These are phyloP conservation scores for Boletus semigastroideus DNA, from an alignment of 1,284 basidiomycete species.

Conservation along the genomic window DNA sequence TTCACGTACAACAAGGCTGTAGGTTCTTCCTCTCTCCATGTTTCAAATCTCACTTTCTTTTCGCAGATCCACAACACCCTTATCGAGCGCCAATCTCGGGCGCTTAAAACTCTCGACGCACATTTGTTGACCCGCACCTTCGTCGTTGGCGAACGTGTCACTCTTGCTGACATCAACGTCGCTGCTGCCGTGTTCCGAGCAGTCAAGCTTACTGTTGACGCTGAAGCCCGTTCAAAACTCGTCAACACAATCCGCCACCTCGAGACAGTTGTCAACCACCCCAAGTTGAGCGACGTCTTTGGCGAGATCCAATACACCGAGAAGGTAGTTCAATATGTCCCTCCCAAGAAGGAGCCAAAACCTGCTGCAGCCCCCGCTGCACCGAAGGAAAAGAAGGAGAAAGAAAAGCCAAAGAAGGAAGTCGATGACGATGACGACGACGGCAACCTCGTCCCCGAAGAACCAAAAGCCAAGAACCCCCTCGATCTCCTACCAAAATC, in stretches of 20 bases:
- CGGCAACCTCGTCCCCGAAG: conserved; percentile 57
- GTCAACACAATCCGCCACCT: conserved; percentile 83
- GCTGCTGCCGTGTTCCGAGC: conserved; percentile 58
- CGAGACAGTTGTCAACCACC: conserved; percentile 85
- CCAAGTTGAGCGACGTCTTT: conserved; percentile 67
- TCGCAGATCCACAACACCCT: conserved; percentile 55
- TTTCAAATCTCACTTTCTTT: conserved; percentile 1
- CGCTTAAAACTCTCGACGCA: conserved; percentile 68
- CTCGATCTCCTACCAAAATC: conserved; percentile 92
- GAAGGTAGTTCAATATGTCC: conserved; percentile 69
- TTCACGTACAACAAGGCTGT: conserved; percentile 59
- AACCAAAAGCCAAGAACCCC: conserved; percentile 90
- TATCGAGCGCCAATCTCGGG: conserved; percentile 52
- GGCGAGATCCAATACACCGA: conserved; percentile 64
- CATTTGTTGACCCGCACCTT: conserved; percentile 83
- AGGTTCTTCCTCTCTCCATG: conserved; percentile 40
- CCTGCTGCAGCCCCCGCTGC: conserved; percentile 39
- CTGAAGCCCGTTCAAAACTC: conserved; percentile 60
- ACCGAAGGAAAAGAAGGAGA: conserved; percentile 59
- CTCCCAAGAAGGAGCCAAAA: conserved; percentile 73
- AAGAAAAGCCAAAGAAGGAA: conserved; percentile 56
- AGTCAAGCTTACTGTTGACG: conserved; percentile 58
- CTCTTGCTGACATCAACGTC: conserved; percentile 84
- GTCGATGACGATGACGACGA: conserved; percentile 71
- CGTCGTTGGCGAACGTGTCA: conserved; percentile 93